Conservation (phyloP, 164 flowering plant species). For the Annona squamosa region DNA sequence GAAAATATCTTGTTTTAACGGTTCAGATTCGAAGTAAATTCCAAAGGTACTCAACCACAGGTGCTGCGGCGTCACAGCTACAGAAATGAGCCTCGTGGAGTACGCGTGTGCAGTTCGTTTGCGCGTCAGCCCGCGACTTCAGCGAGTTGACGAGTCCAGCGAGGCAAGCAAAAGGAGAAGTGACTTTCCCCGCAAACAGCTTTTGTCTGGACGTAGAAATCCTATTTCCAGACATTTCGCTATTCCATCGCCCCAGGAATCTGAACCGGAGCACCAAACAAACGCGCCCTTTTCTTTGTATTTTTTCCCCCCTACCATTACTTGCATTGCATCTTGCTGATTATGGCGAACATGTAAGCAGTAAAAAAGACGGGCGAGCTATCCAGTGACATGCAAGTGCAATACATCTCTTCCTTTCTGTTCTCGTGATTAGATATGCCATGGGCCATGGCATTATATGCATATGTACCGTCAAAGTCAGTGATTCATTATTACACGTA, state of each 20-base stretch:
- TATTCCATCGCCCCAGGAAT: neutral
- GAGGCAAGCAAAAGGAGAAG: neutral
- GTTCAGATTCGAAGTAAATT: neutral
- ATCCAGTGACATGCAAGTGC: neutral
- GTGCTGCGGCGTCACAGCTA: neutral
- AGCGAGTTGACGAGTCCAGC: slow-evolving; percentile 2
- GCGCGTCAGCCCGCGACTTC: neutral
- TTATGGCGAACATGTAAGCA: neutral
- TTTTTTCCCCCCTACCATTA: neutral
- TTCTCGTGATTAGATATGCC: no score
- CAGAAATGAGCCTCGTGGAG: neutral
- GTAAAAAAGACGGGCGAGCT: neutral
- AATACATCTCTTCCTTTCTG: no score
- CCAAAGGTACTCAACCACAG: neutral
- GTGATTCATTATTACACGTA: no score
- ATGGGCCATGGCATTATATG: no score
- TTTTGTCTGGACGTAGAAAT: neutral
- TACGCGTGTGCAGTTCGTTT: neutral
- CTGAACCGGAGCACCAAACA: neutral
- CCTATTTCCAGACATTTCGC: neutral
- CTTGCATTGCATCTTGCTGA: neutral
- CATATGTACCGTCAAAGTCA: no score
- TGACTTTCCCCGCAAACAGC: neutral
- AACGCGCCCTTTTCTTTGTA: neutral
- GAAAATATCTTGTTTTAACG: neutral